Percentiles rank a stretch among this genome's conserved stretches.
phyloP scores from a whole-genome alignment of 2,329 filamentous ascomycete species.

The Fonsecaea nubica region DNA sequence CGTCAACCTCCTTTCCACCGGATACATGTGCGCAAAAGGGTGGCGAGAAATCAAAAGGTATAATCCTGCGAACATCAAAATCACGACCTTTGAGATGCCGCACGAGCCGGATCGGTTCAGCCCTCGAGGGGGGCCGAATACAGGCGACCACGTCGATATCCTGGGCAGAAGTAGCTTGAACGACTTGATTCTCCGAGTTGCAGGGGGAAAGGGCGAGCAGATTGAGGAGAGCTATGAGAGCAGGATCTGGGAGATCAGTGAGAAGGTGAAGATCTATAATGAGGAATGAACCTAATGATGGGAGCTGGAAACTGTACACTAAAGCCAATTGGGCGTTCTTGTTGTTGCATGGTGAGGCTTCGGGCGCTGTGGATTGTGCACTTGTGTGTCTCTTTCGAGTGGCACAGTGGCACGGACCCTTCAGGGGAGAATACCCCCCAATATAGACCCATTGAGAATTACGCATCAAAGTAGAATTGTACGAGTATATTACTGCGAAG shows the following conservation, averaged over 20 bases:
- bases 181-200: conserved; percentile 84
- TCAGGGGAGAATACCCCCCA: conserved; percentile 6
- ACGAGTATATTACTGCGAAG: background rate
- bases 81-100: conserved; percentile 93
- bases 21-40: conserved; percentile 96
- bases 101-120: conserved; percentile 94
- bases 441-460: background rate
- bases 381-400: background rate
- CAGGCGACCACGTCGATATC: conserved; percentile 95
- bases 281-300: conserved; percentile 51
- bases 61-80: conserved; percentile 80
- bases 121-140: conserved; percentile 73
- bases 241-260: conserved; percentile 81
- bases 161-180: conserved; percentile 87
- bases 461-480: background rate
- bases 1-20: conserved; percentile 86
- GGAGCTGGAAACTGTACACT: background rate
- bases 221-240: conserved; percentile 81
- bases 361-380: background rate
- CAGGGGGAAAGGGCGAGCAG: conserved; percentile 79
- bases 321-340: background rate
- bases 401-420: background rate
- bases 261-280: conserved; percentile 81
- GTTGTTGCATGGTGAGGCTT: conserved; percentile 20
- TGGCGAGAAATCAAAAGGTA: conserved; percentile 88